These are phyloP conservation scores for Leccinum obscurum DNA, from an alignment of 768 basidiomycete species.

Conservation along the genomic window DNA sequence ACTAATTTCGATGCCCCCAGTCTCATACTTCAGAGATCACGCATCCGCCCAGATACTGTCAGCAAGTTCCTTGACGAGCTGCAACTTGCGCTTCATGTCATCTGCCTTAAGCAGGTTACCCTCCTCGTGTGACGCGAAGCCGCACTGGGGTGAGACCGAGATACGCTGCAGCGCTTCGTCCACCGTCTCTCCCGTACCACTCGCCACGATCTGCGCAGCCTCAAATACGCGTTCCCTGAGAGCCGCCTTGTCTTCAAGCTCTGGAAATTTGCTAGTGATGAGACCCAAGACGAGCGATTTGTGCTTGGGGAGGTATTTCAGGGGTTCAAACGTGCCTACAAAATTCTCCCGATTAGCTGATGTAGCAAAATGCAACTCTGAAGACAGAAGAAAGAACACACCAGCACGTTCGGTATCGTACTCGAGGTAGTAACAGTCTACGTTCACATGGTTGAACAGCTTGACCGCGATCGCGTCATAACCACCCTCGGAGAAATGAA, in stretches of 20 bases:
- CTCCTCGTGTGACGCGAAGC: conserved; percentile 48
- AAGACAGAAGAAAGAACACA: conserved; percentile 3
- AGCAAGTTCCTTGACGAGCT: conserved; percentile 38
- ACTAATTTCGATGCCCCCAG: not conserved
- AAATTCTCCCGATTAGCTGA: not conserved
- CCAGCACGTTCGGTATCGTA: conserved; percentile 50
- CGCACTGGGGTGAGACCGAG: conserved; percentile 51
- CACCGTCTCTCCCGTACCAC: conserved; percentile 36
- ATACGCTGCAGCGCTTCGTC: conserved; percentile 42
- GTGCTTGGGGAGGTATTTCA: conserved; percentile 33
- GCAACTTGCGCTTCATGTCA: conserved; percentile 34
- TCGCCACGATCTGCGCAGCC: conserved; percentile 44
- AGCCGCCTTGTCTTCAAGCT: conserved; percentile 43
- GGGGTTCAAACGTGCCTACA: conserved; percentile 33
- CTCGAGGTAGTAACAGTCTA: conserved; percentile 48
- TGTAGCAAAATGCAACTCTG: not conserved
- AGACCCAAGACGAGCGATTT: conserved; percentile 45
- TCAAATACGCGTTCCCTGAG: conserved; percentile 42
- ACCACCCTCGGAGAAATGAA: conserved; percentile 47
- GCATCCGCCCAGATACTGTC: conserved; percentile 36
- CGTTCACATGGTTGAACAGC: conserved; percentile 45
- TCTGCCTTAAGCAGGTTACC: conserved; percentile 41
- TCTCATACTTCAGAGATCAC: not conserved
- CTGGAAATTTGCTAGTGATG: conserved; percentile 44
- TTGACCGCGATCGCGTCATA: conserved; percentile 46